phyloP scores from a whole-genome alignment of 306 rosid species.

The Herpetospermum pedunculosum region DNA sequence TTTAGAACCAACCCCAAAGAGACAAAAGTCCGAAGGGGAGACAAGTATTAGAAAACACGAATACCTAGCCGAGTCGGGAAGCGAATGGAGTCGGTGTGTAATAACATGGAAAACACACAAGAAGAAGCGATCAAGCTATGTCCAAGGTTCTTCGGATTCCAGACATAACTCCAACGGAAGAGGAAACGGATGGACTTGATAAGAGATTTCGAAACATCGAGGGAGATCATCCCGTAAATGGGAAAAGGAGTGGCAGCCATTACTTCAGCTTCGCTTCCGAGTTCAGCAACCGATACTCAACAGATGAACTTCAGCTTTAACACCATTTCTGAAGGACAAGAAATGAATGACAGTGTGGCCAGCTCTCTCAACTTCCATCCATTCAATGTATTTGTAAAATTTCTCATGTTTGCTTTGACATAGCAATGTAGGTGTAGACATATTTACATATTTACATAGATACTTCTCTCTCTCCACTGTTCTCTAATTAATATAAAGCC shows the following conservation, averaged over 20 bases:
- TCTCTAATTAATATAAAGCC: not conserved
- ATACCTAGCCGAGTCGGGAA: constrained; percentile 27
- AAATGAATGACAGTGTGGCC: not conserved
- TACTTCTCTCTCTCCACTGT: not conserved
- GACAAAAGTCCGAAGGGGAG: constrained; percentile 46
- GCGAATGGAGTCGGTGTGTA: constrained; percentile 42
- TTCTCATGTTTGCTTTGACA: not conserved
- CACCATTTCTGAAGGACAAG: not conserved
- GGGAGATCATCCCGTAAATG: not conserved
- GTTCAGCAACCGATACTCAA: not conserved
- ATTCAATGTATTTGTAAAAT: not conserved
- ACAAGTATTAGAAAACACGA: constrained; percentile 32
- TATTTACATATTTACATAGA: not conserved
- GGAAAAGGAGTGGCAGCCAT: not conserved
- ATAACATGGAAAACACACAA: constrained; percentile 74
- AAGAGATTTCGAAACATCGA: not conserved
- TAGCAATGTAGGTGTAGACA: not conserved
- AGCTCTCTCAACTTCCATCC: not conserved
- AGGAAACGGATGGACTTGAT: constrained; percentile 56
- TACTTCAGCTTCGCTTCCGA: not conserved
- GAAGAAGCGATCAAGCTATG: constrained; percentile 79
- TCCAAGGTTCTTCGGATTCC: constrained; percentile 42
- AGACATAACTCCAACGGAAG: constrained; percentile 61
- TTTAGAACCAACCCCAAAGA: constrained; percentile 38
- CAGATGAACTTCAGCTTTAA: not conserved